Evolutionary conservation across 192 early-diverging fungal genomes (phyloP), one percentile per base, ranked within the genome.

Genomic region (Coemansia sp.): DNA sequence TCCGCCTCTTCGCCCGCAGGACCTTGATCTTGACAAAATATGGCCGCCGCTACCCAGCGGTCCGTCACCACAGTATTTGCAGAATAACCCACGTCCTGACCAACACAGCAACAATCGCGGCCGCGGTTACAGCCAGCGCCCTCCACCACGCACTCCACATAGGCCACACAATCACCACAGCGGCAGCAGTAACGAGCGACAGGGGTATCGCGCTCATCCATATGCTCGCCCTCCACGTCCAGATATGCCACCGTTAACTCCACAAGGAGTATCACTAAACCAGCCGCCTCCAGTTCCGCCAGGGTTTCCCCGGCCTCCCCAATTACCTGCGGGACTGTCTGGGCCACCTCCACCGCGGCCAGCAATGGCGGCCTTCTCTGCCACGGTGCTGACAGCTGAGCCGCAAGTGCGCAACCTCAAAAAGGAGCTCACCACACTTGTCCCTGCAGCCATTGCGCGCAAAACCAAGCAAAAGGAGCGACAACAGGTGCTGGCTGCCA

Each of bases 381-480:
- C 61, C 4, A 72, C 74, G 15, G 88, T 90, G 18, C 89, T 95
- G 18, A 85, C 90, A 27, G 94, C 92, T 0, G 92, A 88, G 55
- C 94, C 94, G 18, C 83, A 90, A 66, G 86, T 94, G 62, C 88
- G 94, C 57, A 89, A 95, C 71, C 83, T 95, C 66, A 90, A 91
- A 77, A 92, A 93, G 65, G 94, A 95, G 78, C 74, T 93, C 34
- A 87, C 89, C 10, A 75, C 86, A 4, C 80, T 95, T 63, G 90
- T 95, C 2, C 94, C 94, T 1, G 76, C 88, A 16, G 76, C 86
- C 4, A 68, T 93, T 38, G 71, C 86, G 18, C 83, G 85, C 62
- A 90, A 88, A 61, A 63, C 27, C 24, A 78, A 78, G 70, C 75
- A 83, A 15, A 77, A 72, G 43, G 80, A 75, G 53, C 69, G 75